Evolutionary conservation across 1,284 basidiomycete species (phyloP), one percentile per base, ranked within the genome.

Genomic region (Cutaneotrichosporon arboriforme): DNA sequence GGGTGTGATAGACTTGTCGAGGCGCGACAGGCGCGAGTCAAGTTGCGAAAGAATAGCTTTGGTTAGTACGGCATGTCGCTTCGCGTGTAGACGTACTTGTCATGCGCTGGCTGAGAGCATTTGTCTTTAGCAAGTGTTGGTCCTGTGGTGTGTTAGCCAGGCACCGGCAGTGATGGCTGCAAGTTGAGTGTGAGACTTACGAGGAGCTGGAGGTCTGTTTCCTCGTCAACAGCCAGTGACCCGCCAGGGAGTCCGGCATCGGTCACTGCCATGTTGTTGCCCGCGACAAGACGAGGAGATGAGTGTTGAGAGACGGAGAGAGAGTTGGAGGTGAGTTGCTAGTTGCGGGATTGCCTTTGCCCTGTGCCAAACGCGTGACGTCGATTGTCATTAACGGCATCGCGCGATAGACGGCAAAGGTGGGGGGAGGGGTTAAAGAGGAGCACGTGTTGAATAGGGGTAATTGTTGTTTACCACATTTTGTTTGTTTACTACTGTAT

Each of bases 91-190:
- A 61, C 67, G 46, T 34, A 68, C 71, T 65, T 13, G 72, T 73
- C 74, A 76, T 76, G 14, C 73, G 68, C 49, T 74, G 65, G 26
- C 69, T 69, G 22, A 76, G 58, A 12, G 63, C 55, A 60, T 76
- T 76, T 15, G 74, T 76, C 58, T 74, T 73, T 36, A 70, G 60
- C 38, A 76, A 62, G 48, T 74, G 72, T 59, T 76, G 74, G 55
- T 74, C 72, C 67, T 74, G 60, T 18, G 8, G 18, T n/a, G 26
- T 44, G 26, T 31, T 31, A 31, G 26, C 26, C 26, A 31, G 26
- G 26, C 26, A 31, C 26, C 5, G 26, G 10, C 26, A 31, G 26
- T n/a, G n/a, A n/a, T n/a, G n/a, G 26, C 26, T 31, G 26, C 10
- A 10, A 31, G 5, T 5, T 10, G 26, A 31, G n/a, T 31, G 26